These are phyloP conservation scores for Leccinum aurantiacum DNA, from an alignment of 768 basidiomycete species.

Conservation along the genomic window DNA sequence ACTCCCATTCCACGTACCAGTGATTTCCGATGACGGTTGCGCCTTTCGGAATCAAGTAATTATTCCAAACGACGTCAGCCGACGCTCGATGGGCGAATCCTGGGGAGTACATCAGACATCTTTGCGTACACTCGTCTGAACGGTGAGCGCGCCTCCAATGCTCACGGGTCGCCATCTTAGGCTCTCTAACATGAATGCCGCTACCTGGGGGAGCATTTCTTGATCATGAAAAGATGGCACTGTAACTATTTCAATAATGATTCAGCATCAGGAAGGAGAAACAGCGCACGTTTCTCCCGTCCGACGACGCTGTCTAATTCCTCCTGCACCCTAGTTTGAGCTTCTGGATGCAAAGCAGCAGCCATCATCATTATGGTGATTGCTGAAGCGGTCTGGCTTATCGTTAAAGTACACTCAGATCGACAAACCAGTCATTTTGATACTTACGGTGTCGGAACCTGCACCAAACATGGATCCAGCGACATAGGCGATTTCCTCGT, in stretches of 20 bases:
- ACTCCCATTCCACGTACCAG: slow-evolving; percentile 1
- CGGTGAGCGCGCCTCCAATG: slow-evolving; percentile 23
- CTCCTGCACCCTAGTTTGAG: slow-evolving; percentile 49
- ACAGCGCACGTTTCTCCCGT: slow-evolving; percentile 26
- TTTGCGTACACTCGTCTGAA: neutral
- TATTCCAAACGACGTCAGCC: slow-evolving; percentile 46
- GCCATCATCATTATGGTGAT: slow-evolving; percentile 57
- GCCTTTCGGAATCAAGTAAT: slow-evolving; percentile 38
- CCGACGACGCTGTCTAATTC: slow-evolving; percentile 56
- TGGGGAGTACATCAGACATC: slow-evolving; percentile 24
- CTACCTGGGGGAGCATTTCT: slow-evolving; percentile 34
- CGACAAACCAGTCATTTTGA: neutral
- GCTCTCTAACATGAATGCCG: slow-evolving; percentile 38
- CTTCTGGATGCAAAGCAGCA: slow-evolving; percentile 49
- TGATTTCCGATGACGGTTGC: slow-evolving; percentile 15
- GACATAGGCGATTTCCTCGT: slow-evolving; percentile 39
- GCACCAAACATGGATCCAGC: slow-evolving; percentile 46
- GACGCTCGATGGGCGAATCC: slow-evolving; percentile 65
- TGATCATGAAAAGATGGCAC: slow-evolving; percentile 40
- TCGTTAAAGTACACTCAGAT: neutral
- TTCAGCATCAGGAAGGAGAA: neutral
- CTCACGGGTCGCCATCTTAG: slow-evolving; percentile 40
- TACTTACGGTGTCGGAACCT: slow-evolving; percentile 40
- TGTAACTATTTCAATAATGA: slow-evolving; percentile 6
- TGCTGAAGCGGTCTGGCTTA: slow-evolving; percentile 39